Evolutionary conservation across 2,329 filamentous ascomycete genomes (phyloP).

Genomic region (Rutstroemia sp.): DNA sequence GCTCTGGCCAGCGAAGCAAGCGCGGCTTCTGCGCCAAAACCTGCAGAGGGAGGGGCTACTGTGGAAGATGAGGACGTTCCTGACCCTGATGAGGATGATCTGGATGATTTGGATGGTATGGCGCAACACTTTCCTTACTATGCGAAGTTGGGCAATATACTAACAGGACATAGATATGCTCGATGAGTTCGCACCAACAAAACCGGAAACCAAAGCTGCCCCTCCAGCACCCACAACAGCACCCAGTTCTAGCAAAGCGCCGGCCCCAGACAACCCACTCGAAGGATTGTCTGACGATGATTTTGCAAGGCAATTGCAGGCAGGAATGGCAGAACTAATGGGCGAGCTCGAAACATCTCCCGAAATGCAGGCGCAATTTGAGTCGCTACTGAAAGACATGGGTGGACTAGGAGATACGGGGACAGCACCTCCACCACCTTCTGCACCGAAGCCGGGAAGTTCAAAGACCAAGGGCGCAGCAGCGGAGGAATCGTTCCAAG

Average conservation of each 20-base stretch:
- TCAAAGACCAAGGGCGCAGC: slow-evolving; percentile 10
- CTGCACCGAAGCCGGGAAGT: slow-evolving; percentile 9
- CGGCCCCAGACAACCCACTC: slow-evolving; percentile 17
- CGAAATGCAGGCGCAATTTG: slow-evolving; percentile 73
- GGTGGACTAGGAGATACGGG: slow-evolving; percentile 40
- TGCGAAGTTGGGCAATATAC: not conserved
- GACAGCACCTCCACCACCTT: slow-evolving; percentile 15
- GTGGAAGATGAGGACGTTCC: slow-evolving; percentile 50
- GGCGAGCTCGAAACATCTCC: slow-evolving; percentile 59
- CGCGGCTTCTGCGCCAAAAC: slow-evolving; percentile 5
- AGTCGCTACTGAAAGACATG: slow-evolving; percentile 69
- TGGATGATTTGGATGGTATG: slow-evolving; percentile 84
- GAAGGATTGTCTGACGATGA: slow-evolving; percentile 60
- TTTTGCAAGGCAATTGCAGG: slow-evolving; percentile 80
- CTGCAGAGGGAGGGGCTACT: slow-evolving; percentile 7
- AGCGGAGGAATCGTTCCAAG: slow-evolving; percentile 69
- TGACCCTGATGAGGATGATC: slow-evolving; percentile 86
- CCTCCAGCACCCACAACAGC: slow-evolving; percentile 18
- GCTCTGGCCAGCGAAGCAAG: slow-evolving; percentile 13
- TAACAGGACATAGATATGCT: slow-evolving; percentile 62
- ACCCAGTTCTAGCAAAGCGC: slow-evolving; percentile 21
- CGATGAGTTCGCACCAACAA: slow-evolving; percentile 74
- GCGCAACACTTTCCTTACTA: not conserved
- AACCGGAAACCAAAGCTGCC: slow-evolving; percentile 42
- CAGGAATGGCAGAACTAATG: slow-evolving; percentile 79